Conservation (phyloP, 1,284 basidiomycete species). For the Schizophyllum amplum region DNA sequence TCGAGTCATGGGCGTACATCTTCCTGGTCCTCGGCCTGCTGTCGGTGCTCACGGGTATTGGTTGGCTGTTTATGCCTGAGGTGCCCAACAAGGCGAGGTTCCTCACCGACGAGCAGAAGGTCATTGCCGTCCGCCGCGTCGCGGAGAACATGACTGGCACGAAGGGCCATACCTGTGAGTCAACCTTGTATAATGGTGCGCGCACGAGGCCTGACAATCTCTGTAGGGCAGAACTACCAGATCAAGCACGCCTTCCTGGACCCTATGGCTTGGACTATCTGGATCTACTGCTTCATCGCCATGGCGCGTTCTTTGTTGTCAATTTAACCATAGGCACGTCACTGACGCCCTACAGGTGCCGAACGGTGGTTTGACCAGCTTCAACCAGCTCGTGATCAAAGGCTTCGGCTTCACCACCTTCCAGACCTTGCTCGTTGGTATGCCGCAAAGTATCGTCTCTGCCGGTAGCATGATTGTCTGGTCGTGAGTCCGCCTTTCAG, state of each 20-base stretch:
- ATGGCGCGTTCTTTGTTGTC: neutral
- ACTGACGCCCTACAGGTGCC: no score
- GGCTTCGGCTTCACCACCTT: neutral
- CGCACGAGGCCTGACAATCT: no score
- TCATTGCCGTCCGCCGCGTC: constrained; percentile 25
- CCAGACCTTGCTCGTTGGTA: neutral
- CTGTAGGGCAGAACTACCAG: neutral
- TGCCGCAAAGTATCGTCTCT: neutral
- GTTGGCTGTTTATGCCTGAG: constrained; percentile 29
- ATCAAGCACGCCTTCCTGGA: neutral
- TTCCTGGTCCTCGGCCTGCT: constrained; percentile 42
- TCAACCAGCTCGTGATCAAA: neutral
- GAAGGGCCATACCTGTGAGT: neutral
- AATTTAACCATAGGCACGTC: no score
- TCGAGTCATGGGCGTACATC: constrained; percentile 17
- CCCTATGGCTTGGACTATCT: neutral
- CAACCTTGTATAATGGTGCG: no score
- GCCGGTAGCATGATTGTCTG: neutral
- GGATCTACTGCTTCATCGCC: neutral
- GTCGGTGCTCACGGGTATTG: constrained; percentile 22
- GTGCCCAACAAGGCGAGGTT: constrained; percentile 32
- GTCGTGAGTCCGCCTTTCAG: neutral
- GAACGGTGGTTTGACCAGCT: neutral
- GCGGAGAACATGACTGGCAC: neutral
- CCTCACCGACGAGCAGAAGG: constrained; percentile 31